These are phyloP conservation scores for Termitomyces eurrhizus DNA, from an alignment of 768 basidiomycete species.

Conservation along the genomic window DNA sequence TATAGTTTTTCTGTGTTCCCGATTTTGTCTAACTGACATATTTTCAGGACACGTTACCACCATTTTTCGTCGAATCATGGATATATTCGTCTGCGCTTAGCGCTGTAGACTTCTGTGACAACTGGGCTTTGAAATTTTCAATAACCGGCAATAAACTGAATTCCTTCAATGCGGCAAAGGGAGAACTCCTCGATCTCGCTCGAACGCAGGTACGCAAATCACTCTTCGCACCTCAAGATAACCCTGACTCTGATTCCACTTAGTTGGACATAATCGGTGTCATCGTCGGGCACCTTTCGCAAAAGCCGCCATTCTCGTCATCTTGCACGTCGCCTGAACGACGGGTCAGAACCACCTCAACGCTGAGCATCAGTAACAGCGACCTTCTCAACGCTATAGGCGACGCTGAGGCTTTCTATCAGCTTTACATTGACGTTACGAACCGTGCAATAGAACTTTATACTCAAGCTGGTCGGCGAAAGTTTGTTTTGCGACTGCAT, in stretches of 20 bases:
- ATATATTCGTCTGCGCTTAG: slow-evolving; percentile 86
- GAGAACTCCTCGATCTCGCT: slow-evolving; percentile 88
- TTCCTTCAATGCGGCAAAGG: slow-evolving; percentile 71
- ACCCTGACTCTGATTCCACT: slow-evolving; percentile 2
- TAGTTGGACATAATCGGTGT: slow-evolving; percentile 89
- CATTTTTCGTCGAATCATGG: slow-evolving; percentile 90
- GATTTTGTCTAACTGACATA: neutral
- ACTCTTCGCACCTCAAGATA: neutral
- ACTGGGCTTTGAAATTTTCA: slow-evolving; percentile 54
- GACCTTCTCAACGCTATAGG: slow-evolving; percentile 58
- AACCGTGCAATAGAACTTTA: slow-evolving; percentile 86
- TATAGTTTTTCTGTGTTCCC: slow-evolving; percentile 13
- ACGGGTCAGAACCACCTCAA: slow-evolving; percentile 19
- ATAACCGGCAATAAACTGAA: slow-evolving; percentile 44
- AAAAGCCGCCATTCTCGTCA: slow-evolving; percentile 30
- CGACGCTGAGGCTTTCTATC: slow-evolving; percentile 63
- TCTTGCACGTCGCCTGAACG: slow-evolving; percentile 17
- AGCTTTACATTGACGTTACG: slow-evolving; percentile 68
- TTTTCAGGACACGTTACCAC: slow-evolving; percentile 38
- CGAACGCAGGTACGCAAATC: slow-evolving; percentile 64
- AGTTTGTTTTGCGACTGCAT: slow-evolving; percentile 83
- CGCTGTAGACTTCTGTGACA: slow-evolving; percentile 74
- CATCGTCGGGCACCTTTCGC: slow-evolving; percentile 68
- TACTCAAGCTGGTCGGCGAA: slow-evolving; percentile 74
- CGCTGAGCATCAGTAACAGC: slow-evolving; percentile 47